Conservation (phyloP, 257 asterid species). For the Orobanche coerulescens region DNA sequence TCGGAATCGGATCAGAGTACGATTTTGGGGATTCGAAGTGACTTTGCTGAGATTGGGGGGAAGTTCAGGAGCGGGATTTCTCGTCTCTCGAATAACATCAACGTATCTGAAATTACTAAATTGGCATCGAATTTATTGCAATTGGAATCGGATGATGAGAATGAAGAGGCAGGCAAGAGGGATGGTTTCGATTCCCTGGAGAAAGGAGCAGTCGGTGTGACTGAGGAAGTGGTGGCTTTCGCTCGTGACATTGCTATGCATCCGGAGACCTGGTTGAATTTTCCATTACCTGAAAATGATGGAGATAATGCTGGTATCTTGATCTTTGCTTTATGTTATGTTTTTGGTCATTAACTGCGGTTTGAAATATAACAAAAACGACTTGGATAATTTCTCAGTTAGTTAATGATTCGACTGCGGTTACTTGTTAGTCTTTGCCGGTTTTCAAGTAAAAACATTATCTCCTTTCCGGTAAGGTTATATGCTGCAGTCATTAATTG, state of each 20-base stretch:
- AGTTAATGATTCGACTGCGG: no score
- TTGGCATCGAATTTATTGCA: conserved; percentile 79
- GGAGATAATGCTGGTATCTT: conserved; percentile 35
- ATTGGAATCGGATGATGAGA: conserved; percentile 70
- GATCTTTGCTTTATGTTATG: not conserved
- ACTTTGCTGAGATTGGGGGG: conserved; percentile 92
- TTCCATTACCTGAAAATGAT: conserved; percentile 56
- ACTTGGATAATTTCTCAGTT: conserved; percentile 2
- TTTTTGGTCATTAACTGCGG: no score
- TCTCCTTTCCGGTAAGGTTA: no score
- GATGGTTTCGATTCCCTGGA: conserved; percentile 22
- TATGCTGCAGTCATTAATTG: not conserved
- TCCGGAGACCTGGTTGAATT: conserved; percentile 94
- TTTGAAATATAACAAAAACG: no score
- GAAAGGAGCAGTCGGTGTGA: conserved; percentile 66
- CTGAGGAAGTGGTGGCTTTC: conserved; percentile 73
- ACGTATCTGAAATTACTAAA: conserved; percentile 82
- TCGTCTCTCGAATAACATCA: conserved; percentile 61
- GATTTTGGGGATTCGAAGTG: conserved; percentile 60
- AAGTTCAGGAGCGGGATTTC: conserved; percentile 84
- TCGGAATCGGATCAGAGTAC: conserved; percentile 34
- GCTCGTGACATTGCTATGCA: conserved; percentile 75
- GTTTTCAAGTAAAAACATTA: no score
- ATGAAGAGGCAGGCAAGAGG: conserved; percentile 25
- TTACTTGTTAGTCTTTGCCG: no score